A percentile compares a stretch with the other conserved stretches of the same genome.
phyloP scores from a whole-genome alignment of 805 yeast species.

The Diddensiella caesifluorescens region DNA sequence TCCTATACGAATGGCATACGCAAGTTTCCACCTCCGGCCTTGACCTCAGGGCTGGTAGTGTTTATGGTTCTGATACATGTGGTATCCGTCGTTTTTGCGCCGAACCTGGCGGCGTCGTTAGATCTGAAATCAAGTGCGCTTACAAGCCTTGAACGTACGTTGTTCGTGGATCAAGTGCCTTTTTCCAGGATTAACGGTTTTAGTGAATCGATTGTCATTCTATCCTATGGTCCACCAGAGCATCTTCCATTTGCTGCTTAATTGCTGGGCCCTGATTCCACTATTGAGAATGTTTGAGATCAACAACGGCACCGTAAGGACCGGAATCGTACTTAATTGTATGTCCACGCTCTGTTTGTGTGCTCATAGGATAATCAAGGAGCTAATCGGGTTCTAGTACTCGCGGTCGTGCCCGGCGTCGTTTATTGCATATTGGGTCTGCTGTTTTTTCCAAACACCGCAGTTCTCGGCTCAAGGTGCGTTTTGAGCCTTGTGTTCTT shows the following conservation, averaged over 20 bases:
- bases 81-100: conserved; percentile 12
- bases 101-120: conserved; percentile 35
- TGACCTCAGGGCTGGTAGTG: conserved; percentile 23
- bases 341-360: conserved; percentile 2
- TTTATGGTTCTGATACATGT: conserved; percentile 18
- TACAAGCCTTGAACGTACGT: conserved; percentile 38
- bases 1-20: neutral
- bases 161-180: conserved; percentile 10
- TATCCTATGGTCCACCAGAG: conserved; percentile 69
- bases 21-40: conserved; percentile 23
- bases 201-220: conserved; percentile 52
- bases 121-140: conserved; percentile 54
- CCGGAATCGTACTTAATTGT: conserved; percentile 70
- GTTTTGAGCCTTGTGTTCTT: neutral
- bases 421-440: conserved; percentile 44
- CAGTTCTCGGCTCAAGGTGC: conserved; percentile 54
- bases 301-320: conserved; percentile 75
- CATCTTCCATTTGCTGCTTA: conserved; percentile 55
- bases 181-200: neutral
- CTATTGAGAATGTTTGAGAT: conserved; percentile 64
- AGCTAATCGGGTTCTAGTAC: conserved; percentile 27
- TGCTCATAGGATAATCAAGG: neutral
- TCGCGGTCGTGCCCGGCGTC: conserved; percentile 66
- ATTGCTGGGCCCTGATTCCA: conserved; percentile 50
- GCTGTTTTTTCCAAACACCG: conserved; percentile 45